Conservation (phyloP, 1,284 basidiomycete species). For the Trichosporon ovoides region DNA sequence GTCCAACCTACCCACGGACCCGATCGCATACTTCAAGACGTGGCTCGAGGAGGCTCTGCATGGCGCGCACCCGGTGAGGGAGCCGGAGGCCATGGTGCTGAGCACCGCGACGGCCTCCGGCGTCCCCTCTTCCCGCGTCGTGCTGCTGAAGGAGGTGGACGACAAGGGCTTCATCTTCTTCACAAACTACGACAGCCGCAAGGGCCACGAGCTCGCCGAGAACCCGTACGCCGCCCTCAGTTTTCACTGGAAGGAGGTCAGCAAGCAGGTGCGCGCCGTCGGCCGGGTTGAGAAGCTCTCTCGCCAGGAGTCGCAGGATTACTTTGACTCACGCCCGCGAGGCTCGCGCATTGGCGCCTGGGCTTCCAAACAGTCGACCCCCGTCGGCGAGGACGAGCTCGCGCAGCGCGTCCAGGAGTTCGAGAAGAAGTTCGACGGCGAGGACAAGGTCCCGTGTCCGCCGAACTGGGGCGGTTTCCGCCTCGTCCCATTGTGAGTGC, state of each 20-base stretch:
- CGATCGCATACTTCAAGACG: conserved; percentile 71
- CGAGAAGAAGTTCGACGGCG: conserved; percentile 57
- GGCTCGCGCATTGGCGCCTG: conserved; percentile 85
- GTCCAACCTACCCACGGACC: conserved; percentile 59
- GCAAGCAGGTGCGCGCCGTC: conserved; percentile 74
- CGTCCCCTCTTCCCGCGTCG: conserved; percentile 79
- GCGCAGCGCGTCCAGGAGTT: conserved; percentile 59
- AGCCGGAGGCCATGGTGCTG: conserved; percentile 83
- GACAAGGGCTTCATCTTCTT: conserved; percentile 84
- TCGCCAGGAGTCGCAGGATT: conserved; percentile 67
- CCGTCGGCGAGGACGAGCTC: conserved; percentile 68
- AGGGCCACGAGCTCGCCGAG: conserved; percentile 69
- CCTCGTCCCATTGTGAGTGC: conserved; percentile 74
- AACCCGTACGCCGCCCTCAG: conserved; percentile 77
- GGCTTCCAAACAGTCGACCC: conserved; percentile 80
- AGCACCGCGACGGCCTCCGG: conserved; percentile 68
- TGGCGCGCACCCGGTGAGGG: conserved; percentile 55
- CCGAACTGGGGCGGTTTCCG: conserved; percentile 97
- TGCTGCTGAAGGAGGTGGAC: conserved; percentile 87
- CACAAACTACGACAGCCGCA: conserved; percentile 92
- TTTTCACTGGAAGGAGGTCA: conserved; percentile 87
- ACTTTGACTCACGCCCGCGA: conserved; percentile 76
- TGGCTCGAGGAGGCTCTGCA: conserved; percentile 69
- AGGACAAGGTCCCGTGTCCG: conserved; percentile 67
- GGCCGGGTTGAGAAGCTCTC: conserved; percentile 75